Base-by-base conservation (phyloP, 1,139 yeast genomes). In the Zygotorulaspora mrakii region DNA sequence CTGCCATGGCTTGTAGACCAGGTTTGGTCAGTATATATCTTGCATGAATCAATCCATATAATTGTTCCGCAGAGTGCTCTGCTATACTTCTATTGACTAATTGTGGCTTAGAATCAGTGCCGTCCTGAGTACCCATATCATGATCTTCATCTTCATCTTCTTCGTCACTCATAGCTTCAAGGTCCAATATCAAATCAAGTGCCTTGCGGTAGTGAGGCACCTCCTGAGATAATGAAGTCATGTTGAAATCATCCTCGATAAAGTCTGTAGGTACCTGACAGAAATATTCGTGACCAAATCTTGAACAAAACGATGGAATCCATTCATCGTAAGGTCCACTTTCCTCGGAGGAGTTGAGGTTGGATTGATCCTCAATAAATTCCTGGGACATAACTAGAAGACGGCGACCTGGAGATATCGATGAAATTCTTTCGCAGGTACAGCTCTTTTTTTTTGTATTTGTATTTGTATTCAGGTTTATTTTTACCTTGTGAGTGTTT, bases 141-240 rank as follows among this genome's bases (percentile, higher is more conserved):
- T 45, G 50, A 16, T 48, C 52, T 16, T 42, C 49, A 5, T 49
- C 54, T 8, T 52, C 57, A 24, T 54, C 59, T 11, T 58, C 62
- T 24, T 59, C 63, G 20, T 59, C 63, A 25, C 66, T 64, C 41
- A 83, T 83, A 1, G 94, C 87, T 53, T 86, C 96, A 35, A 87
- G 78, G 60, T 89, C 97, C 49, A 91, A 69, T 45, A 91, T 88
- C 52, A 94, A 75, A 64, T 89, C 96, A 49, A 91, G 68, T 3
- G 97, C 96, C 61, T 88, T 95, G 59, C 91, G 72, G 64, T 89
- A 91, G 61, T 82, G 85, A 6, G 97, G 95, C 4, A 91, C 96
- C 49, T 84, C 79, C 55, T 80, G 76, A 20, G 85, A 75, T 43
- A 91, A 72, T 2, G 97, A 97, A 1, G 97, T 89, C 54, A 91